A percentile compares a stretch with the other conserved stretches of the same genome.
These are phyloP conservation scores for Cucumis cinereus DNA, from an alignment of 306 rosid genomes.

Conservation along the genomic window DNA sequence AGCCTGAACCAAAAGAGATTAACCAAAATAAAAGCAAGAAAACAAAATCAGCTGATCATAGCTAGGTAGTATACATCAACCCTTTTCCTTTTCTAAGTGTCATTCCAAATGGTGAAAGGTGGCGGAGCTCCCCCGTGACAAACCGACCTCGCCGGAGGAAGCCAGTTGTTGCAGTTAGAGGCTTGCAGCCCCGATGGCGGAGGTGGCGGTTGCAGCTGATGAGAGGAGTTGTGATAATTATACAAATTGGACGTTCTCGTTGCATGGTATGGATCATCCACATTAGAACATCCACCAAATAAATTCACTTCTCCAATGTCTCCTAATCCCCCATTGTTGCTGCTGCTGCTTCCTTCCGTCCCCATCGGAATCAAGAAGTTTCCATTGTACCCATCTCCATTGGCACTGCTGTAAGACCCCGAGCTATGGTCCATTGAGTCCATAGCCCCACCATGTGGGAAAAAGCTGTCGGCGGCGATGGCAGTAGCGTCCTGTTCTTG, in stretches of 20 bases:
- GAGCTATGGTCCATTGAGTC: conserved; percentile 65
- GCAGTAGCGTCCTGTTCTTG: conserved; percentile 43
- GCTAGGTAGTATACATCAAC: neutral
- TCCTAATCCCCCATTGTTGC: conserved; percentile 6
- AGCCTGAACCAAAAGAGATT: neutral
- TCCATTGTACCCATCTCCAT: conserved; percentile 14
- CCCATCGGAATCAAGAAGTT: neutral
- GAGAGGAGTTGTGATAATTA: neutral
- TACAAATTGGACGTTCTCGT: conserved; percentile 24
- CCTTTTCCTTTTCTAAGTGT: conserved; percentile 15
- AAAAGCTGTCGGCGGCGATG: conserved; percentile 39
- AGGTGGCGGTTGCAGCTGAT: conserved; percentile 23
- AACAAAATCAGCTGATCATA: neutral
- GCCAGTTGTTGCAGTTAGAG: conserved; percentile 40
- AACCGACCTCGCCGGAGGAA: conserved; percentile 49
- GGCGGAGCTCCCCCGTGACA: conserved; percentile 38
- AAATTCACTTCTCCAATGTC: conserved; percentile 34
- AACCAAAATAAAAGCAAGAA: neutral
- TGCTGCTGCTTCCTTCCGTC: neutral
- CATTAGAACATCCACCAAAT: conserved; percentile 12
- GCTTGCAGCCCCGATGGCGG: conserved; percentile 6
- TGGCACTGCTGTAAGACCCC: conserved; percentile 23
- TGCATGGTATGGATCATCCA: conserved; percentile 19
- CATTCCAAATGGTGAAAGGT: conserved; percentile 63
- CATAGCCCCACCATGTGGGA: conserved; percentile 34